Percentiles rank a stretch among this genome's conserved stretches.
phyloP scores from a whole-genome alignment of 2,329 filamentous ascomycete species.

The Colletotrichum liaoningense region DNA sequence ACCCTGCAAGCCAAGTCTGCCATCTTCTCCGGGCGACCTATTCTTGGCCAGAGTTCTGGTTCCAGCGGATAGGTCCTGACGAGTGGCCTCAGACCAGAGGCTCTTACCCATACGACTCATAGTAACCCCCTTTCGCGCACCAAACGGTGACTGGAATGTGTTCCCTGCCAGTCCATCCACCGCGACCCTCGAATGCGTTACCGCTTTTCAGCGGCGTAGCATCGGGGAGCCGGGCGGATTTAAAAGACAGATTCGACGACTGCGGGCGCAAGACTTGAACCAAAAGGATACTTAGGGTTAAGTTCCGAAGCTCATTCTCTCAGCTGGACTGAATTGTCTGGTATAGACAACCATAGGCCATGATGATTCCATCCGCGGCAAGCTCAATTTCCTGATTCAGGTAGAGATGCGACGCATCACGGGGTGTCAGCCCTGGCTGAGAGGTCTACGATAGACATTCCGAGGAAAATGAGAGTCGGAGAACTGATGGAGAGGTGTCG shows the following conservation, averaged over 20 bases:
- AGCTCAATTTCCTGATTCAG: constrained; percentile 66
- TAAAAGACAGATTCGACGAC: constrained; percentile 80
- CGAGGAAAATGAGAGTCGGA: constrained; percentile 78
- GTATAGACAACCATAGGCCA: constrained; percentile 50
- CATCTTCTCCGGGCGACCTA: constrained; percentile 51
- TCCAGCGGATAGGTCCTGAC: constrained; percentile 78
- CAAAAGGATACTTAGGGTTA: constrained; percentile 92
- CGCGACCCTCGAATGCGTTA: constrained; percentile 45
- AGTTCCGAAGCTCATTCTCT: constrained; percentile 84
- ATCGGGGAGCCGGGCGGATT: constrained; percentile 44
- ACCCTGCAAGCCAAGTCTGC: constrained; percentile 41
- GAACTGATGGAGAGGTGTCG: constrained; percentile 83
- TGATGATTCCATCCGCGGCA: constrained; percentile 59
- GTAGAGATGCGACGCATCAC: constrained; percentile 70
- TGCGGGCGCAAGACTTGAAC: constrained; percentile 78
- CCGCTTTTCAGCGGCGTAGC: constrained; percentile 64
- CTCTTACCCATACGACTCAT: constrained; percentile 84
- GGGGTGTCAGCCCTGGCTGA: constrained; percentile 49
- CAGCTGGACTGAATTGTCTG: constrained; percentile 57
- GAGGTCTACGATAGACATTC: constrained; percentile 68
- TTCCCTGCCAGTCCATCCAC: constrained; percentile 61
- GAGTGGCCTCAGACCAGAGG: constrained; percentile 78
- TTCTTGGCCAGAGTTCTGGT: constrained; percentile 63
- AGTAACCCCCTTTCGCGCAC: constrained; percentile 70
- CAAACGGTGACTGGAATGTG: constrained; percentile 68